A percentile compares a stretch with the other conserved stretches of the same genome.
phyloP scores from a whole-genome alignment of 768 basidiomycete genomes.

The Cystofilobasidium macerans region DNA sequence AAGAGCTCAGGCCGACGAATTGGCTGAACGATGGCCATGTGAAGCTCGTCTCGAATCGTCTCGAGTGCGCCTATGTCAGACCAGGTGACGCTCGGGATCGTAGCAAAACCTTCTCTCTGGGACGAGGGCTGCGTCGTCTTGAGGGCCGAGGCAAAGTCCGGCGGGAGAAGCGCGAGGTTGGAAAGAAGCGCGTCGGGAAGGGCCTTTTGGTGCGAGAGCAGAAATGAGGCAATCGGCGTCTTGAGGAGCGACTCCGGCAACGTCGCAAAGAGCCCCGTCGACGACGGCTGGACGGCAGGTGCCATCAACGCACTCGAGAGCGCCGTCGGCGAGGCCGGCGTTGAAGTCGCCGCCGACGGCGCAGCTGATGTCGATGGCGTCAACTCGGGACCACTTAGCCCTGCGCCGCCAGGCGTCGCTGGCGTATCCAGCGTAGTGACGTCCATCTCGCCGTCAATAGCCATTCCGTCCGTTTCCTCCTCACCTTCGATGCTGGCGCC shows the following conservation, averaged over 20 bases:
- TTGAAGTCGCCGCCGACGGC: not conserved
- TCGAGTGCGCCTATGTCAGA: slow-evolving; percentile 87
- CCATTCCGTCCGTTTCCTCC: slow-evolving; percentile 38
- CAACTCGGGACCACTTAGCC: no score
- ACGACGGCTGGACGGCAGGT: slow-evolving; percentile 35
- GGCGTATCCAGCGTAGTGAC: not conserved
- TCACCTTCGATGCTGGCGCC: slow-evolving; percentile 25
- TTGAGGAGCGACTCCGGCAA: slow-evolving; percentile 43
- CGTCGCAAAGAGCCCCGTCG: slow-evolving; percentile 39
- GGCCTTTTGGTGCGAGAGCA: slow-evolving; percentile 72
- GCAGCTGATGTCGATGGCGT: not conserved
- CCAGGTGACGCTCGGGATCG: slow-evolving; percentile 93
- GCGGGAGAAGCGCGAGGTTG: slow-evolving; percentile 65
- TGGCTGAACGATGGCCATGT: slow-evolving; percentile 96
- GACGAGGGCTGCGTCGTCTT: slow-evolving; percentile 87
- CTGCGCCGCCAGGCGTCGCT: not conserved
- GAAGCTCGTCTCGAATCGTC: slow-evolving; percentile 72
- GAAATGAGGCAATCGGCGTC: slow-evolving; percentile 74
- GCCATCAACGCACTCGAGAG: slow-evolving; percentile 26
- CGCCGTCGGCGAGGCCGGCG: slow-evolving; percentile 1
- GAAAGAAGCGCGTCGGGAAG: slow-evolving; percentile 66
- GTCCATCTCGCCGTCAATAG: slow-evolving; percentile 32
- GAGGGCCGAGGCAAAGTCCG: slow-evolving; percentile 73
- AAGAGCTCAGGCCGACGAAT: slow-evolving; percentile 84
- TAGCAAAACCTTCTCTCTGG: slow-evolving; percentile 94